Evolutionary conservation across 768 basidiomycete genomes (phyloP), one percentile per base, ranked within the genome.

Genomic region (Suillus discolor): DNA sequence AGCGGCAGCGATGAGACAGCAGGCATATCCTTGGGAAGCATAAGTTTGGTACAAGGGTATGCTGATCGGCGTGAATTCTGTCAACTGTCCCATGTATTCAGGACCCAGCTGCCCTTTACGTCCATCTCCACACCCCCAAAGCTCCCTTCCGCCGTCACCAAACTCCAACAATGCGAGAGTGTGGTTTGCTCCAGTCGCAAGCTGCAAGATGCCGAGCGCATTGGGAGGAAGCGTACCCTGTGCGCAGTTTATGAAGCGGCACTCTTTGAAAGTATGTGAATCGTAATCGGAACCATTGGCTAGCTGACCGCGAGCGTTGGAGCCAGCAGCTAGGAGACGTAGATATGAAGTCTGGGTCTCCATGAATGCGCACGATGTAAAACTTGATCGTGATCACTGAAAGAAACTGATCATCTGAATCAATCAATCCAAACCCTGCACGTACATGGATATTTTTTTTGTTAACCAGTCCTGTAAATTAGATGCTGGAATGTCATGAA

Each of bases 111-210:
- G 95, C 0, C 93, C 91, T 60, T 76, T 78, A 1, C 79, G 73
- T 25, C 90, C 89, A 64, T 91, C 89, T 4, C 96, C 96, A 64
- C 86, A 86, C 0, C 88, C 93, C 87, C 92, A 93, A 6, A 96
- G 73, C 61, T 85, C 82, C 13, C 68, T 73, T 1, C 61, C 67
- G 13, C 72, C 74, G 18, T 67, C 65, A 8, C 62, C 38, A 65
- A 80, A 79, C n/a, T 76, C 71, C 15, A 92, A 73, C 16, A 97
- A 82, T 9, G 88, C 73, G 0, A 97, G 74, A 0, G 94, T 89
- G 71, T 97, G 94, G 68, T 93, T 94, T 2, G 92, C 89, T 1
- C 95, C 92, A 57, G 84, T 84, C 2, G 84, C 85, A 68, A 97
- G 73, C 28, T 87, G 75, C 8, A 84, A 16, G 28, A 94, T 74